Evolutionary conservation across 768 basidiomycete genomes (phyloP).

Genomic region (Collybia sp.): DNA sequence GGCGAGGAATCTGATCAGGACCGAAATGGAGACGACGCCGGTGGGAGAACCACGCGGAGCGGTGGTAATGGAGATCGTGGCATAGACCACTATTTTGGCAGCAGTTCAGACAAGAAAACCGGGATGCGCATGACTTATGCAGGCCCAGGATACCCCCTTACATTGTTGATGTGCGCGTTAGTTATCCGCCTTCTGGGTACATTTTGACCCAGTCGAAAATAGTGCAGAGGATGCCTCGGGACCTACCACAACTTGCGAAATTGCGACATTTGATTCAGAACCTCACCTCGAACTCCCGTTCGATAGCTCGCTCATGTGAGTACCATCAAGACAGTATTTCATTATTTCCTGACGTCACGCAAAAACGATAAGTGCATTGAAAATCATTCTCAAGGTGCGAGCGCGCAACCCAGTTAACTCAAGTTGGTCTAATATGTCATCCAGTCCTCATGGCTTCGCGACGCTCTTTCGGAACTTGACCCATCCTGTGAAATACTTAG

Average conservation of each 20-base stretch:
- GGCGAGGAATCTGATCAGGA: constrained; percentile 45
- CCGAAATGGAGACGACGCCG: constrained; percentile 30
- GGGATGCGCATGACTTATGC: constrained; percentile 83
- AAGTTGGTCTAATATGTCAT: background rate
- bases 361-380: constrained; percentile 49
- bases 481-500: constrained; percentile 83
- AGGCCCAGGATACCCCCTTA: constrained; percentile 75
- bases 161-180: constrained; percentile 65
- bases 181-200: background rate
- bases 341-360: background rate
- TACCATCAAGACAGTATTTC: constrained; percentile 1
- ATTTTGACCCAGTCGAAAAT: background rate
- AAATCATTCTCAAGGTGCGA: constrained; percentile 80
- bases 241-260: constrained; percentile 84
- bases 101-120: constrained; percentile 59
- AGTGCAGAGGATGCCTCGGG: constrained; percentile 78
- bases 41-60: constrained; percentile 32
- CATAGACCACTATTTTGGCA: constrained; percentile 59
- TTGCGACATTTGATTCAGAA: constrained; percentile 82
- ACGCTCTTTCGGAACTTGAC: constrained; percentile 89
- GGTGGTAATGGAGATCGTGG: constrained; percentile 18
- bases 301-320: constrained; percentile 59
- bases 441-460: constrained; percentile 88
- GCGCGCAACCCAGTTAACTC: background rate
- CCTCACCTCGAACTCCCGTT: constrained; percentile 78